Evolutionary conservation across 179 eudicot species (phyloP).

Genomic region (Spergularia azorica): DNA sequence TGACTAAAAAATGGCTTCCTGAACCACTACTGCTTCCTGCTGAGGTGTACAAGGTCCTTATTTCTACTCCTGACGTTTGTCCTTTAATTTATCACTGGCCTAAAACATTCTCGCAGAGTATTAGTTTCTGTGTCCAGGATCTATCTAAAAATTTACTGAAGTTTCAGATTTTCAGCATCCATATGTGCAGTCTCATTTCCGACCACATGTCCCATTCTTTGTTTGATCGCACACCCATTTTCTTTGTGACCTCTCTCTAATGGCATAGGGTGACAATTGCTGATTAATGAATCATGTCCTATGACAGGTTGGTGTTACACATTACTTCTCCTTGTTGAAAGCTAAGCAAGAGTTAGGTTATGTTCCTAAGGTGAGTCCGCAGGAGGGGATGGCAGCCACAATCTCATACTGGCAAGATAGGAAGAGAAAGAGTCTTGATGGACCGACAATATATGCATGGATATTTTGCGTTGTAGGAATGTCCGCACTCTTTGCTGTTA

Average conservation of each 20-base stretch:
- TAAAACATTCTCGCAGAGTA: not conserved
- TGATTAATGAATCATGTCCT: not conserved
- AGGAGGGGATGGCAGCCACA: slow-evolving; percentile 78
- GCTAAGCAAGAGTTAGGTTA: slow-evolving; percentile 86
- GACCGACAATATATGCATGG: slow-evolving; percentile 79
- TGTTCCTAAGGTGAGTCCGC: slow-evolving; percentile 69
- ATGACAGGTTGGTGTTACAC: slow-evolving; percentile 87
- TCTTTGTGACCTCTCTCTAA: not conserved
- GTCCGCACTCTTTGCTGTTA: slow-evolving; percentile 53
- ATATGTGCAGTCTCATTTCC: not conserved
- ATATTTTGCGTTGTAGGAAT: slow-evolving; percentile 60
- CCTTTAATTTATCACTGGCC: not conserved
- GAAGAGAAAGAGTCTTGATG: slow-evolving; percentile 66
- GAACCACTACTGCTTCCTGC: slow-evolving; percentile 90
- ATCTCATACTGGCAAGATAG: slow-evolving; percentile 72
- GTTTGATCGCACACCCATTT: not conserved
- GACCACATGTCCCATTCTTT: not conserved
- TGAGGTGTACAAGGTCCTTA: slow-evolving; percentile 80
- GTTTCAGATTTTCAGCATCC: not conserved
- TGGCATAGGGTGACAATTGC: not conserved
- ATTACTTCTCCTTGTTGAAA: slow-evolving; percentile 77
- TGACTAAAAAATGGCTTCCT: slow-evolving; percentile 76
- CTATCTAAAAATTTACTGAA: not conserved
- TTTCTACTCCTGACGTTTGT: slow-evolving; percentile 1
- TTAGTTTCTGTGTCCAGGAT: not conserved